Evolutionary conservation across 2,329 filamentous ascomycete species (phyloP), one percentile per base, ranked within the genome.

Genomic region (Coniella vitis): DNA sequence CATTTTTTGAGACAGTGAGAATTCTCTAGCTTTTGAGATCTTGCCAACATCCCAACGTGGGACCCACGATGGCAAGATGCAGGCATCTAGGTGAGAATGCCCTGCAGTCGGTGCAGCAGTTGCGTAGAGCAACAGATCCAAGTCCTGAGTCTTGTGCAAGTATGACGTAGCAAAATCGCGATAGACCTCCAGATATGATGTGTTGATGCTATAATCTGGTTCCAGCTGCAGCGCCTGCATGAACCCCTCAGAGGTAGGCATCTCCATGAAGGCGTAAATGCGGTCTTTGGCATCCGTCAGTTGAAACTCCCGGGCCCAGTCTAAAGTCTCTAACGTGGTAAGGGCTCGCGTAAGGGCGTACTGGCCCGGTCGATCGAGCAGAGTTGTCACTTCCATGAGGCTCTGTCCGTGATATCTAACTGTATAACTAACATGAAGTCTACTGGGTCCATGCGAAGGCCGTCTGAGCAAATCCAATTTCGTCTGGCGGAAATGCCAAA

Each of bases 221-320:
- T 41, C 12, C 38, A 41, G 14, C 16, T 25, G 3, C 4, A 41
- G 21, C 38, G 13, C 25, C 4, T 19, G 4, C 38, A 41, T 41
- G 12, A 22, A 8, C 3, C 20, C 22, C 20, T 32, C 22, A 1
- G 19, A 16, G 3, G 39, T 44, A 14, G 39, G 20, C 12, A 49
- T 40, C 16, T 8, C 41, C 40, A 49, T 38, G 1, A 49, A 45
- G 7, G 39, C 47, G 13, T 45, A 49, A 14, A 49, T 45, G 14
- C 41, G 35, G 29, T 49, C 47, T 10, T 20, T 22, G 4, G 31
- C 44, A 16, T 47, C 37, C 3, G 19, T 7, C 14, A 46, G 31
- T 9, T n/a, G 7, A 3, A 48, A 10, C 0, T 2, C 3, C 35
- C 38, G 31, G 19, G 25, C 17, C 4, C 5, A 0, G 10, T 35